Base-by-base conservation (phyloP, 495 filamentous ascomycete species). In the Annulohypoxylon maeteangense region DNA sequence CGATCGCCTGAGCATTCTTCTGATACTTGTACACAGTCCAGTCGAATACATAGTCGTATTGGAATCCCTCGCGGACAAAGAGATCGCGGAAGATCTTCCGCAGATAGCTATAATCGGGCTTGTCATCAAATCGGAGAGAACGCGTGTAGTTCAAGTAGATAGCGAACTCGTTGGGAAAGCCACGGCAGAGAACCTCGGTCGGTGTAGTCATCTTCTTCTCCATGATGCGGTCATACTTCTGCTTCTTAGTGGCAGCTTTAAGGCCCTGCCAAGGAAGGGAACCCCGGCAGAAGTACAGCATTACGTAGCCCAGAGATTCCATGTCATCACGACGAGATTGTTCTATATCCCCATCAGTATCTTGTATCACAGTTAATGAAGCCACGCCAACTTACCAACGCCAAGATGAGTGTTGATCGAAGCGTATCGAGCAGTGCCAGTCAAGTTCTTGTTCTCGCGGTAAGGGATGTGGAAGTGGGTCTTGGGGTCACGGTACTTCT, bases 171-270 rank as follows among this genome's bases (percentile, higher is more conserved):
- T 99, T 98, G 73, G 96, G 96, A 85, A 99, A 98, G 60, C 94
- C 95, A 80, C 95, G 93, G 90, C 96, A 99, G 27, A 99, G 93
- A 42, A 98, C 95, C 78, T 99, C 96, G 74, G 96, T 99, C 16
- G 96, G 95, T 5, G 96, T 99, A 8, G 95, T 99, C 96, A 99
- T 98, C 91, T 99, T 99, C 90, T 99, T 99, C 87, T 99, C 96
- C 96, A 98, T 99, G 83, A 99, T 99, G 57, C 96, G 90, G 83
- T 99, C 96, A 78, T 99, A 98, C 84, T 98, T 99, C 86, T 99
- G 95, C 90, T 99, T 98, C 89, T 99, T 98, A 59, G 96, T 99
- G 73, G 96, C 96, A 86, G 96, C 96, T 89, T 99, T 99, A 51
- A 99, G 87, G 40, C 96, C 96, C 85, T 99, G 96, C 96, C 96